Conservation (phyloP, 371 early-diverging fungal species). For the Nematocida sp. region DNA sequence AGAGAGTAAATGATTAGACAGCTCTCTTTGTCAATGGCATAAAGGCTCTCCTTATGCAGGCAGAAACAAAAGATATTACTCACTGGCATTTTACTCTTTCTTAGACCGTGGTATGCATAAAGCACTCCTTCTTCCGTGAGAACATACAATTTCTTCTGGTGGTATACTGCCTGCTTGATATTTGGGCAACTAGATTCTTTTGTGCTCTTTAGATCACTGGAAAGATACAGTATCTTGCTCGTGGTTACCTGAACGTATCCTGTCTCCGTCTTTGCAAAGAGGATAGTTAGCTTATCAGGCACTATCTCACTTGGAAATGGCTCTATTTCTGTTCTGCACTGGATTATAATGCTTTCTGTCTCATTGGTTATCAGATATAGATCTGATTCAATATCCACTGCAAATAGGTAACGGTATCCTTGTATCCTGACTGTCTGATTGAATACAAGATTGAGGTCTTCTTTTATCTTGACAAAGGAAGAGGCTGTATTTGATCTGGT, state of each 20-base stretch:
- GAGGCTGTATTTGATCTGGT: neutral
- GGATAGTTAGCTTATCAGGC: neutral
- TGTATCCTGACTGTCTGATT: slow-evolving; percentile 17
- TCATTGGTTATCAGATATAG: slow-evolving; percentile 32
- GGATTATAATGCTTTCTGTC: slow-evolving; percentile 10
- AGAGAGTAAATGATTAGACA: slow-evolving; percentile 6
- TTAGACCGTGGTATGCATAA: neutral
- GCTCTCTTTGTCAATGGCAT: neutral
- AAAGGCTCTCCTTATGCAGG: neutral
- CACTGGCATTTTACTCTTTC: neutral
- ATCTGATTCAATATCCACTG: neutral
- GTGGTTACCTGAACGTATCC: slow-evolving; percentile 42
- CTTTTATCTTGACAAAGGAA: slow-evolving; percentile 2
- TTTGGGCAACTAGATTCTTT: neutral
- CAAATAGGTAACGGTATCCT: slow-evolving; percentile 27
- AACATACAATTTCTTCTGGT: neutral
- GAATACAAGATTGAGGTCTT: slow-evolving; percentile 7
- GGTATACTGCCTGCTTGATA: neutral
- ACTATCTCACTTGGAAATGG: neutral
- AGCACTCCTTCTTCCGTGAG: slow-evolving; percentile 14
- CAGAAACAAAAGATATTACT: neutral
- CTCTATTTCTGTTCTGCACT: slow-evolving; percentile 9
- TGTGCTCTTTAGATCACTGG: neutral
- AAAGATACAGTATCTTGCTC: neutral
- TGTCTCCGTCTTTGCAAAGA: neutral